Evolutionary conservation across 345 rosid species (phyloP).

Genomic region (Pistacia atlantica): DNA sequence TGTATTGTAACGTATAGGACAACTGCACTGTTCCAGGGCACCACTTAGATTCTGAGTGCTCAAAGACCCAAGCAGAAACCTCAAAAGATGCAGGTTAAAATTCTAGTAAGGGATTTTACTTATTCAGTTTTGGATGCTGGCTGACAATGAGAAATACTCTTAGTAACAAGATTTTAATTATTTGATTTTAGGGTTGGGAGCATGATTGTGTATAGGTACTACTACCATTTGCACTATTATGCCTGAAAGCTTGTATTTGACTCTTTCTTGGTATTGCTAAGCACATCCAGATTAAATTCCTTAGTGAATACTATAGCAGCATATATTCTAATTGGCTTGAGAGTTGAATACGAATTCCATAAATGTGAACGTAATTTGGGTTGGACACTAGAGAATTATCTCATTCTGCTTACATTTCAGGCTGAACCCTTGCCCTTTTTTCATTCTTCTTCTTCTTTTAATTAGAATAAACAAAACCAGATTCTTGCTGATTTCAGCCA

Average conservation of each 20-base stretch:
- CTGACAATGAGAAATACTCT: background rate
- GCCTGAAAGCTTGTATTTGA: background rate
- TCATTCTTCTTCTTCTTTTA: too few relatives aligned
- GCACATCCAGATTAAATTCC: background rate
- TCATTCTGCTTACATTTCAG: background rate
- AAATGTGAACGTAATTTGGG: background rate
- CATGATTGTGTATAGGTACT: background rate
- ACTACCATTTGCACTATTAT: background rate
- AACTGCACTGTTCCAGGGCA: conserved; percentile 23
- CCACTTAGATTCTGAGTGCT: conserved; percentile 57
- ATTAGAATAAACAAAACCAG: background rate
- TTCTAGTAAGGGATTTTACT: background rate
- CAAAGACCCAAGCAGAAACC: conserved; percentile 42
- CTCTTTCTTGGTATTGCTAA: background rate
- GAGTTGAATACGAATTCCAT: background rate
- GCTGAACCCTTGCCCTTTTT: background rate
- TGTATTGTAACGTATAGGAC: conserved; percentile 31
- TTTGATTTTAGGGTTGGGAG: background rate
- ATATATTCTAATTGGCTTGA: background rate
- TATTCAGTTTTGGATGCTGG: conserved; percentile 12
- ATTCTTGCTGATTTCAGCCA: background rate
- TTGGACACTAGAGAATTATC: background rate
- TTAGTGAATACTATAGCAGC: background rate
- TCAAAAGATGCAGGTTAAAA: conserved; percentile 28
- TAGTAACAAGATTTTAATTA: background rate